Evolutionary conservation across 129 eudicot genomes (phyloP).

Genomic region (Chrysanthemum lavandulifolium): DNA sequence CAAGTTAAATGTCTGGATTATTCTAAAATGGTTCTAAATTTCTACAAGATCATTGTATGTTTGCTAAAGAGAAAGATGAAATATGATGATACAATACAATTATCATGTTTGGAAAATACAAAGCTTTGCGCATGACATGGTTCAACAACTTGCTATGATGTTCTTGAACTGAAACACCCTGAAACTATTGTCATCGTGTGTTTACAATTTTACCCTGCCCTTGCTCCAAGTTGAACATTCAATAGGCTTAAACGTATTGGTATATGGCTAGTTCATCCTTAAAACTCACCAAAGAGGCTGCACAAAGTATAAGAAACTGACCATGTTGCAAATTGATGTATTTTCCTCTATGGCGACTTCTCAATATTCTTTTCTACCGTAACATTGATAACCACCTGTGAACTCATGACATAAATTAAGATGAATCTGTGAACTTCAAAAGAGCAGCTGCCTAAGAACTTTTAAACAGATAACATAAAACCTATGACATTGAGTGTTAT

Average conservation of each 20-base stretch:
- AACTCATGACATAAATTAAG: neutral
- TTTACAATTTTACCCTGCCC: constrained; percentile 6
- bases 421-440: neutral
- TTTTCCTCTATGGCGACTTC: neutral
- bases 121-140: neutral
- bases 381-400: neutral
- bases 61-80: too few species aligned
- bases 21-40: neutral
- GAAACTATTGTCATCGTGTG: neutral
- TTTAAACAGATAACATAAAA: too few species aligned
- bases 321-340: neutral
- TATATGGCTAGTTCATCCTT: constrained; percentile 9
- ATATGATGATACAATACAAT: neutral
- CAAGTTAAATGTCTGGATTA: neutral
- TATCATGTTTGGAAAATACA: neutral
- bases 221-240: neutral
- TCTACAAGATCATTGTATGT: too few species aligned
- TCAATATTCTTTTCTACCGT: neutral
- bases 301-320: constrained; percentile 1
- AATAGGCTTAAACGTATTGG: neutral
- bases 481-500: too few species aligned
- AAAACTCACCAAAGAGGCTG: constrained; percentile 8
- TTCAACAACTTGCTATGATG: neutral
- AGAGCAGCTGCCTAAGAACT: too few species aligned
- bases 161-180: neutral